A percentile compares a stretch with the other conserved stretches of the same genome.
Conservation (phyloP, 2,329 filamentous ascomycete species). For the Ophiosphaerella korrae region DNA sequence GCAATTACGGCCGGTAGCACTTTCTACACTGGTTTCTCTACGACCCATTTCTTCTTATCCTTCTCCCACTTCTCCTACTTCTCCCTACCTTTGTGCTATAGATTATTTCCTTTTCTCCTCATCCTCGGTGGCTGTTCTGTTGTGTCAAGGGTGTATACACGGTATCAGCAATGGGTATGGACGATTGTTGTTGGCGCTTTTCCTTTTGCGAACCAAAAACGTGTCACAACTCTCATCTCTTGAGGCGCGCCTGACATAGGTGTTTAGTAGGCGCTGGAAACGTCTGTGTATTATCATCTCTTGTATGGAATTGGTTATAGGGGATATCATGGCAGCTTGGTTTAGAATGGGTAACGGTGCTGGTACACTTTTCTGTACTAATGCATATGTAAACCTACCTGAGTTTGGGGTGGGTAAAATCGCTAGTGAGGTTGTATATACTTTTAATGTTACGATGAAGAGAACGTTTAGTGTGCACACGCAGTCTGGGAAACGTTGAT, state of each 20-base stretch:
- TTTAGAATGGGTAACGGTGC: constrained; percentile 18
- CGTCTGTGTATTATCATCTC: constrained; percentile 38
- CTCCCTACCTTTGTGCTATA: constrained; percentile 15
- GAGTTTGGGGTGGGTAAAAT: background rate
- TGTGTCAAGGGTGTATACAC: constrained; percentile 20
- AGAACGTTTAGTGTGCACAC: background rate
- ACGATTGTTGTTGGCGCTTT: constrained; percentile 5
- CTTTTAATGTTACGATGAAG: constrained; percentile 19
- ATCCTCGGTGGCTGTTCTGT: constrained; percentile 6
- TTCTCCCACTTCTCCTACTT: constrained; percentile 12
- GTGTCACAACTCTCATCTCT: constrained; percentile 35
- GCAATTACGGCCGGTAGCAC: constrained; percentile 26
- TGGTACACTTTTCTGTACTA: constrained; percentile 30
- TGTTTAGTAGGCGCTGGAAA: constrained; percentile 32
- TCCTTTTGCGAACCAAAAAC: constrained; percentile 14
- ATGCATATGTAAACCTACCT: constrained; percentile 1
- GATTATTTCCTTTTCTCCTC: constrained; percentile 15
- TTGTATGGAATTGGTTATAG: constrained; percentile 29
- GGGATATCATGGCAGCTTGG: constrained; percentile 18
- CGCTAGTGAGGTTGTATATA: constrained; percentile 23
- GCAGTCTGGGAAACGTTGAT: background rate
- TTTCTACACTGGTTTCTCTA: constrained; percentile 12
- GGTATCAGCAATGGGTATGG: constrained; percentile 29
- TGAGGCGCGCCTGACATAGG: constrained; percentile 21
- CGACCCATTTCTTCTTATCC: constrained; percentile 8